A percentile compares a stretch with the other conserved stretches of the same genome.
These are phyloP conservation scores for Suhomyces prunicola DNA, from an alignment of 805 yeast species.

Conservation along the genomic window DNA sequence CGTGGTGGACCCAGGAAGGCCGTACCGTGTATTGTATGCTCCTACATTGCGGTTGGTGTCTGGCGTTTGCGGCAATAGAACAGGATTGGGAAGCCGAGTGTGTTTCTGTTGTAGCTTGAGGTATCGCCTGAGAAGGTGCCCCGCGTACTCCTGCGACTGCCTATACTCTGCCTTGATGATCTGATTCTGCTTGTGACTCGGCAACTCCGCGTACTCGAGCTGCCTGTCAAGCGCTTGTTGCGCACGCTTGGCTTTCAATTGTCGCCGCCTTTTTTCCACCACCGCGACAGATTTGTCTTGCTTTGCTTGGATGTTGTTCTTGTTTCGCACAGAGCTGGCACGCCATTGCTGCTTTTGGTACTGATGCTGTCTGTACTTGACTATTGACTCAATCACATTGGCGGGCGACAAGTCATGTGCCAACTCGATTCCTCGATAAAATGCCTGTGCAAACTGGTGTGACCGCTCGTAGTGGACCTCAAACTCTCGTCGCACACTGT, in stretches of 20 bases:
- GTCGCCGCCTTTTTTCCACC: slow-evolving; percentile 4
- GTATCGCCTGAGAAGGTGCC: slow-evolving; percentile 23
- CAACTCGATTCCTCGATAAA: slow-evolving; percentile 1
- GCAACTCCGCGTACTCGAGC: neutral
- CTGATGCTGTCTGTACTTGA: slow-evolving; percentile 3
- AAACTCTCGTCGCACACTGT: slow-evolving; percentile 5
- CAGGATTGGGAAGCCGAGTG: slow-evolving; percentile 31
- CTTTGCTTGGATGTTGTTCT: slow-evolving; percentile 9
- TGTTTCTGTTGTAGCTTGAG: slow-evolving; percentile 25
- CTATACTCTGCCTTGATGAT: slow-evolving; percentile 11
- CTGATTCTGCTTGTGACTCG: slow-evolving; percentile 10
- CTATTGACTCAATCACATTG: neutral
- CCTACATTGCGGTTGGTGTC: slow-evolving; percentile 8
- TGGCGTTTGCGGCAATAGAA: slow-evolving; percentile 26
- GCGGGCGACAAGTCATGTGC: neutral
- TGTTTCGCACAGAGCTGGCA: slow-evolving; percentile 9
- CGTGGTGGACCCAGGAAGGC: slow-evolving; percentile 24
- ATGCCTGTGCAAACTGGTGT: neutral
- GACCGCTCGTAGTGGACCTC: neutral
- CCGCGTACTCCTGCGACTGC: slow-evolving; percentile 12
- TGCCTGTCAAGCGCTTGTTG: neutral
- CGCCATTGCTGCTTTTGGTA: slow-evolving; percentile 16
- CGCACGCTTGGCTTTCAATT: neutral
- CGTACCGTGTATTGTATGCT: slow-evolving; percentile 8
- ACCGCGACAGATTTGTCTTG: slow-evolving; percentile 5